phyloP scores from a whole-genome alignment of 345 rosid species.

The Murraya paniculata region DNA sequence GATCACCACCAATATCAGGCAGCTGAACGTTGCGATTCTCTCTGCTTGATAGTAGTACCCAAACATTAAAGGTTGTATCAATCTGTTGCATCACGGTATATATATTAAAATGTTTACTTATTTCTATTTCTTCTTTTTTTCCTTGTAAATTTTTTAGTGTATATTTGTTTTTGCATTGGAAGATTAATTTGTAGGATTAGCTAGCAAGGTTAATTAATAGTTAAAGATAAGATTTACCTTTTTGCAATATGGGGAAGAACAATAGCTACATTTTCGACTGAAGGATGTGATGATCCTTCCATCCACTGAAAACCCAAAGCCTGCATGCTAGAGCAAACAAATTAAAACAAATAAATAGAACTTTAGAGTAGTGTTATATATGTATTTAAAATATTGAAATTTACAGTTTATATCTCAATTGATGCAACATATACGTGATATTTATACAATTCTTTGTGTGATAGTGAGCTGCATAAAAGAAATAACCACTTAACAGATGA shows the following conservation, averaged over 20 bases:
- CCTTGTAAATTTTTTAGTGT: too few species aligned
- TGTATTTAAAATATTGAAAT: too few species aligned
- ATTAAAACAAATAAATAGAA: not conserved
- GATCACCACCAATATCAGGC: constrained; percentile 77
- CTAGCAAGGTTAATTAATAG: too few species aligned
- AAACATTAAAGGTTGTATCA: constrained; percentile 67
- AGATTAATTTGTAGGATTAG: too few species aligned
- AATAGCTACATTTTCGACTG: constrained; percentile 60
- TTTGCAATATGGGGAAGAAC: constrained; percentile 64
- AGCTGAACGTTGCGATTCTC: constrained; percentile 29
- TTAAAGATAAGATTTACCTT: constrained; percentile 28
- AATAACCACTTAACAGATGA: too few species aligned
- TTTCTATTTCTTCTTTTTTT: too few species aligned
- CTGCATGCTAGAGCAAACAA: constrained; percentile 59
- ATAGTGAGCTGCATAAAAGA: too few species aligned
- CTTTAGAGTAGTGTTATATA: not conserved
- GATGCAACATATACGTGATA: too few species aligned
- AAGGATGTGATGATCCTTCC: constrained; percentile 70
- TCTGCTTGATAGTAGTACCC: constrained; percentile 62
- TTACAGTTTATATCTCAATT: too few species aligned
- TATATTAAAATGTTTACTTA: too few species aligned
- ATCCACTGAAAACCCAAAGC: constrained; percentile 84
- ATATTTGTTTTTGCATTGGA: too few species aligned
- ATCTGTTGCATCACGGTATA: constrained; percentile 24
- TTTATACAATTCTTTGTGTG: too few species aligned